Evolutionary conservation across 2,329 filamentous ascomycete species (phyloP).

Genomic region (Massarina eburnea): DNA sequence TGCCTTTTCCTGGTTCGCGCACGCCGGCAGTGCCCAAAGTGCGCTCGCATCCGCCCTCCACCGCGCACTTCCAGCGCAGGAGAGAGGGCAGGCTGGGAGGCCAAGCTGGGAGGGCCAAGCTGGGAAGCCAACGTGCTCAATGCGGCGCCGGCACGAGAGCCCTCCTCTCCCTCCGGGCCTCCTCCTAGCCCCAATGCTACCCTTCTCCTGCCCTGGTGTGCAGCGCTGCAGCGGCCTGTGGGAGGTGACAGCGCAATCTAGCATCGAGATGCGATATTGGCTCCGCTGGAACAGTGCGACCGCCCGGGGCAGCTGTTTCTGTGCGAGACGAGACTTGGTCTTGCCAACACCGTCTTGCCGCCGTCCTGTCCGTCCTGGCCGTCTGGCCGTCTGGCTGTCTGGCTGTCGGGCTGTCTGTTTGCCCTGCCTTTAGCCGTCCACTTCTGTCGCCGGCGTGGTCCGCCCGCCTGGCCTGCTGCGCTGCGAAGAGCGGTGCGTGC

Average conservation of each 20-base stretch:
- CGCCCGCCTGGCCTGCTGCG: background rate
- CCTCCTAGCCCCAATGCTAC: conserved; percentile 6
- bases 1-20: conserved; percentile 6
- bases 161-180: too few relatives aligned
- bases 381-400: background rate
- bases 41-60: background rate
- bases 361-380: background rate
- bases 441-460: background rate
- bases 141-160: background rate
- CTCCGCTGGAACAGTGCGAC: background rate
- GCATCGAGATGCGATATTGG: conserved; percentile 2
- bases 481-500: background rate
- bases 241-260: conserved; percentile 3
- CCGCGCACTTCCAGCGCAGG: too few relatives aligned
- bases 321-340: too few relatives aligned
- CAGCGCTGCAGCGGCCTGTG: background rate
- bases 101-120: too few relatives aligned
- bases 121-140: background rate
- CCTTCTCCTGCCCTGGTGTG: background rate
- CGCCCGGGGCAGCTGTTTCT: background rate
- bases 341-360: background rate
- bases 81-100: too few relatives aligned
- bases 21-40: background rate
- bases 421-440: conserved; percentile 4
- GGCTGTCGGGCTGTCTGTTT: background rate